Base-by-base conservation (phyloP, 2,329 filamentous ascomycete genomes). In the Hymenoscyphus scutula region DNA sequence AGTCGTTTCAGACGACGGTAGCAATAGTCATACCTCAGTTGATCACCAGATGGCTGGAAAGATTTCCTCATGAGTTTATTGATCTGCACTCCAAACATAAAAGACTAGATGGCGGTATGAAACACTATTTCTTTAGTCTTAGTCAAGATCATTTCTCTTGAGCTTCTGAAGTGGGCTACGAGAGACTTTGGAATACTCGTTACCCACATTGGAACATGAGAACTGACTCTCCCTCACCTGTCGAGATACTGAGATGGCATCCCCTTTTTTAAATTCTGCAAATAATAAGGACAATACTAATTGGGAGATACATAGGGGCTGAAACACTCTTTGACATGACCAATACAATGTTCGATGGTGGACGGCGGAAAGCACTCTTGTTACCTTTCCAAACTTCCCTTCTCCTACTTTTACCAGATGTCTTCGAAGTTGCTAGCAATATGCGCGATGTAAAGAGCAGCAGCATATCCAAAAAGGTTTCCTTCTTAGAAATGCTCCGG, bases 291-390 rank as follows among this genome's bases (percentile, higher is more conserved):
- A 51, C 8, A 4, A 10, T 51, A 51, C 45, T 51, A 11, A 51
- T 51, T 51, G 11, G 45, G 23, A 23, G 7, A 48, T 48, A 23
- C n/a, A 6, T 32, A 64, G 62, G 62, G 7, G 82, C 85, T 5
- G 87, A 90, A 70, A 88, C 85, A 0, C 77, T 90, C 27, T 89
- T 89, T 70, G 87, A 90, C 69, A 89, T 89, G 84, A 82, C 84
- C 5, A 82, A 85, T 66, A 84, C 84, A 2, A 80, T 87, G 30
- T 79, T 81, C 38, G 86, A 89, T 70, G 84, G 81, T 60, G 80
- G 79, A 41, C 81, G 81, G 65, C 80, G 82, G 56, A 84, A 81
- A 67, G 79, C 79, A 3, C 76, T 84, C 34, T 76, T 89, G 23
- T 87, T 82, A 68, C 86, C 87, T 17, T 78, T 90, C 58, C 87